These are phyloP conservation scores for Lentithecium fluviatile DNA, from an alignment of 495 filamentous ascomycete species.

Conservation along the genomic window DNA sequence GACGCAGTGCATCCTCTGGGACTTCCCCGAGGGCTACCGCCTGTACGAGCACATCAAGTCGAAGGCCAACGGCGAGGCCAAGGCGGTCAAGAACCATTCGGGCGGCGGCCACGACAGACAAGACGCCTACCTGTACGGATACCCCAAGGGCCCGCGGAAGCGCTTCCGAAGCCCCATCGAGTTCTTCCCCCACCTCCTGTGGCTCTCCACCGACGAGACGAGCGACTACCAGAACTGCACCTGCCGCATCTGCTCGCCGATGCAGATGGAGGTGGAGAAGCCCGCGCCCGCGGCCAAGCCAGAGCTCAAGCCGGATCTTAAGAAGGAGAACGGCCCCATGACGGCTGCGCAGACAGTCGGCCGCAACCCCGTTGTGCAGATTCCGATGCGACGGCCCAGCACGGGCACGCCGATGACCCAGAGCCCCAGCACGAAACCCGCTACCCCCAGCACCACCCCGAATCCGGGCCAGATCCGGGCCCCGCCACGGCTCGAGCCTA, in stretches of 20 bases:
- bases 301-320: conserved; percentile 28
- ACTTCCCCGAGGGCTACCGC: conserved; percentile 57
- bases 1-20: conserved; percentile 49
- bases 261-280: conserved; percentile 43
- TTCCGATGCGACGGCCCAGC: conserved; percentile 10
- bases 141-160: conserved; percentile 58
- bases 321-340: conserved; percentile 37
- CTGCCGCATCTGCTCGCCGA: conserved; percentile 55
- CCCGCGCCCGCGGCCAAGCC: conserved; percentile 28
- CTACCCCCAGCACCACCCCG: conserved; percentile 5
- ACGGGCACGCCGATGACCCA: neutral
- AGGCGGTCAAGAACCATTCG: conserved; percentile 44
- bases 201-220: conserved; percentile 54
- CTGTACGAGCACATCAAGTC: conserved; percentile 58
- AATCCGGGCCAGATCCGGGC: conserved; percentile 14
- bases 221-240: conserved; percentile 58
- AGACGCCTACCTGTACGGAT: conserved; percentile 63
- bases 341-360: neutral
- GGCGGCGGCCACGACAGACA: conserved; percentile 48
- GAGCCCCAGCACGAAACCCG: conserved; percentile 1
- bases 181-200: conserved; percentile 62
- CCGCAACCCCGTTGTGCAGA: conserved; percentile 18
- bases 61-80: conserved; percentile 42
- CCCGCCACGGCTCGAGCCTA: conserved; percentile 35
- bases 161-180: conserved; percentile 58